These are phyloP conservation scores for Pyrus pyrifolia DNA, from an alignment of 306 rosid species.

Conservation along the genomic window DNA sequence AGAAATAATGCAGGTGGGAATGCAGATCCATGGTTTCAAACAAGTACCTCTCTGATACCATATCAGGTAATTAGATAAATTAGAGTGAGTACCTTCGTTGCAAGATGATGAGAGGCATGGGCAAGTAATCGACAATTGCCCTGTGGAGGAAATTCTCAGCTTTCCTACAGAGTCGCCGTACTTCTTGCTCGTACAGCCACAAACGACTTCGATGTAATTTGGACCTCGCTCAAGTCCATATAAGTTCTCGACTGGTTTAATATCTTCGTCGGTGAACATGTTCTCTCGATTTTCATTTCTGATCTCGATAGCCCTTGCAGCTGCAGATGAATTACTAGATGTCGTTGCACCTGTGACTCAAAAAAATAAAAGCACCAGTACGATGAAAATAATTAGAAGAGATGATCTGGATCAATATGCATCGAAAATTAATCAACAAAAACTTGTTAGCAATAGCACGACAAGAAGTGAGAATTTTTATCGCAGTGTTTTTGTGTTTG, in stretches of 20 bases:
- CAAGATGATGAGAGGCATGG: constrained; percentile 14
- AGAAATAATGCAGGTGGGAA: background rate
- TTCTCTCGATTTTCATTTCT: background rate
- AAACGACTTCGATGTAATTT: constrained; percentile 30
- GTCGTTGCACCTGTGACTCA: background rate
- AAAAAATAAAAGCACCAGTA: background rate
- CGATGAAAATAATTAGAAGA: background rate
- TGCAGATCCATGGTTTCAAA: background rate
- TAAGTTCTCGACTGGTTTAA: background rate
- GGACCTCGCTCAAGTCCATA: constrained; percentile 17
- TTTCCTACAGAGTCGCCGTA: constrained; percentile 33
- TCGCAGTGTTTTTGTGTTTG: background rate
- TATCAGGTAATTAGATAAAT: background rate
- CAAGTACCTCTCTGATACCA: no score
- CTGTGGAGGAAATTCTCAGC: constrained; percentile 20
- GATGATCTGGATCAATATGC: background rate
- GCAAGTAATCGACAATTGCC: constrained; percentile 31
- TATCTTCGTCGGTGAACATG: constrained; percentile 19
- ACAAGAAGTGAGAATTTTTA: background rate
- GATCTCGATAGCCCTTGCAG: background rate
- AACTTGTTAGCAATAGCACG: background rate
- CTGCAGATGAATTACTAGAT: background rate
- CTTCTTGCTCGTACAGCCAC: constrained; percentile 40
- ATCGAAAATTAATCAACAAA: background rate
- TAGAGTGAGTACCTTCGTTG: constrained; percentile 10